These are phyloP conservation scores for Kluyveromyces starmeri DNA, from an alignment of 805 yeast genomes.

Conservation along the genomic window DNA sequence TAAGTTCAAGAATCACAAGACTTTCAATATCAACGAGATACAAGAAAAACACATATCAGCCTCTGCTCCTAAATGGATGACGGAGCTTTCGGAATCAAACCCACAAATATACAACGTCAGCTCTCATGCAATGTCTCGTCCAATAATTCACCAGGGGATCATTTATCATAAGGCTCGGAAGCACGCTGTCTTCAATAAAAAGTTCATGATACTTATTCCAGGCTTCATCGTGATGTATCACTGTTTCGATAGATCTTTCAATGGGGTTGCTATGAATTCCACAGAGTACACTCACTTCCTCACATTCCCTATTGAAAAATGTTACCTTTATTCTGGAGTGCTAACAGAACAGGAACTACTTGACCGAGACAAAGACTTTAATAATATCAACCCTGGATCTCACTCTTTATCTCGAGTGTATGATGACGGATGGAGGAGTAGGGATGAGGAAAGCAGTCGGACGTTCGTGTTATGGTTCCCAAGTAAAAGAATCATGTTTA, in stretches of 20 bases:
- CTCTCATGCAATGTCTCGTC: conserved; percentile 47
- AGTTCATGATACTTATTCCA: conserved; percentile 58
- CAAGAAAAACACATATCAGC: conserved; percentile 47
- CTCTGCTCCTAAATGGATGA: conserved; percentile 43
- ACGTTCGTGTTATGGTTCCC: conserved; percentile 86
- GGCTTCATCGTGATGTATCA: conserved; percentile 56
- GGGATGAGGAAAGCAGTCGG: conserved; percentile 66
- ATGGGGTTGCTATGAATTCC: conserved; percentile 39
- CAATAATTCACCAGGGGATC: conserved; percentile 55
- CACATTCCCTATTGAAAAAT: conserved; percentile 53
- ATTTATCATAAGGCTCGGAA: conserved; percentile 63
- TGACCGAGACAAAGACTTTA: conserved; percentile 35
- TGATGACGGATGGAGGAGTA: conserved; percentile 75
- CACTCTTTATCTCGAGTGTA: conserved; percentile 62
- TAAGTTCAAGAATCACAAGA: conserved; percentile 37
- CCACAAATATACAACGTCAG: conserved; percentile 46
- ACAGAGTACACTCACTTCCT: conserved; percentile 43
- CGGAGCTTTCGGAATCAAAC: conserved; percentile 45
- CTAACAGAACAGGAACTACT: conserved; percentile 50
- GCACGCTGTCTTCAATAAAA: conserved; percentile 55
- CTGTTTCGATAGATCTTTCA: conserved; percentile 37
- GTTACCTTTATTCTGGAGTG: conserved; percentile 71
- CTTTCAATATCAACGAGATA: conserved; percentile 44
- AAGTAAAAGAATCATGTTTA: conserved; percentile 35
- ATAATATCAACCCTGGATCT: conserved; percentile 43